phyloP scores from a whole-genome alignment of 371 early-diverging fungal species.

The Smittium culicis region DNA sequence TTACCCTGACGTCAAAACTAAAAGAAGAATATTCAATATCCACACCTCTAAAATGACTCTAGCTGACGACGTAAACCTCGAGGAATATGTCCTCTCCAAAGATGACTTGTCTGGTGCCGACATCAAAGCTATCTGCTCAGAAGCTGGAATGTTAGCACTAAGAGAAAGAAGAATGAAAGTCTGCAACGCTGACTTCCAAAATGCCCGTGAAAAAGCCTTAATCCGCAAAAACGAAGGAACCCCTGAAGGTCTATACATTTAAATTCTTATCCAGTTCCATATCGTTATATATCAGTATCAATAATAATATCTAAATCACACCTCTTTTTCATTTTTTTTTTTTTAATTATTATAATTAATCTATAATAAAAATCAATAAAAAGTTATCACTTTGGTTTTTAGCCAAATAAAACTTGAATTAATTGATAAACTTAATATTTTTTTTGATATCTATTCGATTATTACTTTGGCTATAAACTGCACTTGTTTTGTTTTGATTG shows the following conservation, averaged over 20 bases:
- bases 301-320: not conserved
- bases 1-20: slow-evolving; percentile 96
- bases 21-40: slow-evolving; percentile 97
- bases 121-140: slow-evolving; percentile 99
- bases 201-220: slow-evolving; percentile 98
- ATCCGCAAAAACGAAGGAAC: slow-evolving; percentile 98
- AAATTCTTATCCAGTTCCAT: slow-evolving; percentile 5
- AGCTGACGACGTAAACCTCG: slow-evolving; percentile 92
- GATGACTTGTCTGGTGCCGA: slow-evolving; percentile 99
- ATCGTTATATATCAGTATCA: not conserved
- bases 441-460: too few relatives aligned
- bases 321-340: too few relatives aligned
- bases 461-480: too few relatives aligned
- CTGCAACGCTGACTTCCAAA: slow-evolving; percentile 92
- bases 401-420: too few relatives aligned
- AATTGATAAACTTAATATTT: too few relatives aligned
- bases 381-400: too few relatives aligned
- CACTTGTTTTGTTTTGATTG: too few relatives aligned
- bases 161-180: slow-evolving; percentile 99
- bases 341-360: too few relatives aligned
- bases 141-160: slow-evolving; percentile 96
- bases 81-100: slow-evolving; percentile 97
- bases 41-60: slow-evolving; percentile 98
- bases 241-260: slow-evolving; percentile 90
- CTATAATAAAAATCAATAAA: too few relatives aligned